Evolutionary conservation across 352 stramenopile genomes (phyloP), one percentile per base, ranked within the genome.

Genomic region (Blastocystis sp.): DNA sequence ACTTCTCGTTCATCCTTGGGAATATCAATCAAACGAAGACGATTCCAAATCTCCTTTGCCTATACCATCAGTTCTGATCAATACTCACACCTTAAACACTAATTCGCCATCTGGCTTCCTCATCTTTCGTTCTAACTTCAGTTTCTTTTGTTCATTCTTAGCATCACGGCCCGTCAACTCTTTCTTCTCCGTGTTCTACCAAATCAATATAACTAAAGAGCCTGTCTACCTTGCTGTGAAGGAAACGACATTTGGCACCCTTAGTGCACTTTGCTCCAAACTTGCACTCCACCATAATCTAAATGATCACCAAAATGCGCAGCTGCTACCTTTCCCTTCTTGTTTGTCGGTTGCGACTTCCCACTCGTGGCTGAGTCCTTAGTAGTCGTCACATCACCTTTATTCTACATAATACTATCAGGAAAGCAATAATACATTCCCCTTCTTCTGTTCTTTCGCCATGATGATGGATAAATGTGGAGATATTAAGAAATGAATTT

Each of bases 11-110:
- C 77, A 15, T 79, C 34, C 62, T 88, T 79, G 20, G 73, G 26
- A 13, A 88, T 76, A 43, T 88, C 77, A 1, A 62, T 39, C 9
- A 88, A 54, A 56, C 77, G 77, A 5, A 88, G 47, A 26, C 66
- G 62, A 34, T 88, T 88, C 77, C 77, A 88, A 55, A 88, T 88
- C 29, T 88, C 62, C 50, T 88, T 88, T 18, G 77, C 77, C 77
- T 88, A 55, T 18, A 29, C 15, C 15, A 63, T 88, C 37, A 66
- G 20, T 3, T 39, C 29, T 2, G 26, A 68, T 76, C 29, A n/a
- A 77, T 2, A 39, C 43, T 55, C 6, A 20, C 26, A 88, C 77
- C 43, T 76, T 88, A 43, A 79, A 88, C 39, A 88, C 62, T 23
- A 88, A 34, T 43, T 88, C 77, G 0, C 77, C 77, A 37, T 79